These are phyloP conservation scores for Candida sanyaensis DNA, from an alignment of 1,139 yeast genomes.

Conservation along the genomic window DNA sequence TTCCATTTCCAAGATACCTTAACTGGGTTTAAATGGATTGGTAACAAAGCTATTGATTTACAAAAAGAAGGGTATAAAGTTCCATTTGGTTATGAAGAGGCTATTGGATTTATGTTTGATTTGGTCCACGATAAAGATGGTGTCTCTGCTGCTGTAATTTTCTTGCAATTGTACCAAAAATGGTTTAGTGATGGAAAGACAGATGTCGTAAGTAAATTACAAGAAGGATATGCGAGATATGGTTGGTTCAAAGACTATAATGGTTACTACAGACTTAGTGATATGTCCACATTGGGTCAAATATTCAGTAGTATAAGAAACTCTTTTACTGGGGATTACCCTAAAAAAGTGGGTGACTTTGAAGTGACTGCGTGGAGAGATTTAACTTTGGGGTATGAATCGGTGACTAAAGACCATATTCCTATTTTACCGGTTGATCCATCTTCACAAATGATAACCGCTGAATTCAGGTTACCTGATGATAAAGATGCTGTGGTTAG, in stretches of 20 bases:
- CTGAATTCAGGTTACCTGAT: slow-evolving; percentile 28
- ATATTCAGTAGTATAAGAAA: slow-evolving; percentile 57
- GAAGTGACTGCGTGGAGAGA: slow-evolving; percentile 74
- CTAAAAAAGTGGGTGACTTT: slow-evolving; percentile 52
- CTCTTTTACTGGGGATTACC: slow-evolving; percentile 35
- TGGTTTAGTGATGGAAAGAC: slow-evolving; percentile 40
- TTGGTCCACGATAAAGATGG: slow-evolving; percentile 95
- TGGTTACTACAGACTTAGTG: slow-evolving; percentile 76
- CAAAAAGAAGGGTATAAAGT: slow-evolving; percentile 65
- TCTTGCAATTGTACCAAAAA: slow-evolving; percentile 65
- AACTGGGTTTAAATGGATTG: slow-evolving; percentile 98
- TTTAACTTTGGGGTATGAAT: slow-evolving; percentile 79
- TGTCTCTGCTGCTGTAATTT: slow-evolving; percentile 75
- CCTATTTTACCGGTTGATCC: slow-evolving; percentile 75
- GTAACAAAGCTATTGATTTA: slow-evolving; percentile 79
- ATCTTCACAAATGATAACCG: slow-evolving; percentile 85
- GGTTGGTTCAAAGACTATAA: slow-evolving; percentile 86
- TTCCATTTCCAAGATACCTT: slow-evolving; percentile 76
- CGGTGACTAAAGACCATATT: slow-evolving; percentile 54
- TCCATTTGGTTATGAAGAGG: slow-evolving; percentile 94
- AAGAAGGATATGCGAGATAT: slow-evolving; percentile 59
- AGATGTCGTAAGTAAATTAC: slow-evolving; percentile 51
- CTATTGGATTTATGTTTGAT: slow-evolving; percentile 91
- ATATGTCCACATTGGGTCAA: slow-evolving; percentile 48
- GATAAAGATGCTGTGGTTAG: slow-evolving; percentile 47